Base-by-base conservation (phyloP, 257 asterid species). In the Euphrasia confusa region DNA sequence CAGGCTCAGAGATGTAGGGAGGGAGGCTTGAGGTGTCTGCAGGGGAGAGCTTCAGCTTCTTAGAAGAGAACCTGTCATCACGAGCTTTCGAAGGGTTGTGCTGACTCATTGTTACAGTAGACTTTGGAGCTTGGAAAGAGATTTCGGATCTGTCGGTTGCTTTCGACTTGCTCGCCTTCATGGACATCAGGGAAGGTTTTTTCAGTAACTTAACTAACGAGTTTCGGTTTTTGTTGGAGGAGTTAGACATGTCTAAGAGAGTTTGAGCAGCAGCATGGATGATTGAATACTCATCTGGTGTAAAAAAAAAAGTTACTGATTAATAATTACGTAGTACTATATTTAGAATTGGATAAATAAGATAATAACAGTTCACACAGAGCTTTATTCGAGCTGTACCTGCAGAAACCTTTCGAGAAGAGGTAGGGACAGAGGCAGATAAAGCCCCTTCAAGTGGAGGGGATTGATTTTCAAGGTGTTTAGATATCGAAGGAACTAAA, bases 231-330 rank as follows among this genome's bases (percentile, higher is more conserved):
- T 75, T 77, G 73, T 71, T 82, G 4, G 63, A 67, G 64, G 30
- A 35, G 0, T 73, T 71, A 42, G 94, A 84, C 71, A 92, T 76
- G 66, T 81, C 78, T 60, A 79, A 61, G 10, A 92, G 96, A 3
- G 84, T 87, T 81, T 81, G 84, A 69, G 99, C 99, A 70, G 99
- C 97, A 72, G 69, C 75, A 45, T 64, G 58, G 37, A 75, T 54
- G 27, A 84, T 78, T 33, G 95, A 74, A 67, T 64, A 65, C 58
- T 77, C 87, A 21, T 66, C 95, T 82, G 80, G 70, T 44, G 44
- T 60, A 11, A 21, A 21, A 21, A 21, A 21, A 21, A 21, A 21
- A 21, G 24, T 21, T 21, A 21, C 24, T 1, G 24, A 21, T 21
- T 21, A 5, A 33, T 33, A 33, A 33, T 33, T 5, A 33, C 7